Evolutionary conservation across 352 stramenopile genomes (phyloP), one percentile per base, ranked within the genome.

Genomic region (Globisporangium takayamanum): DNA sequence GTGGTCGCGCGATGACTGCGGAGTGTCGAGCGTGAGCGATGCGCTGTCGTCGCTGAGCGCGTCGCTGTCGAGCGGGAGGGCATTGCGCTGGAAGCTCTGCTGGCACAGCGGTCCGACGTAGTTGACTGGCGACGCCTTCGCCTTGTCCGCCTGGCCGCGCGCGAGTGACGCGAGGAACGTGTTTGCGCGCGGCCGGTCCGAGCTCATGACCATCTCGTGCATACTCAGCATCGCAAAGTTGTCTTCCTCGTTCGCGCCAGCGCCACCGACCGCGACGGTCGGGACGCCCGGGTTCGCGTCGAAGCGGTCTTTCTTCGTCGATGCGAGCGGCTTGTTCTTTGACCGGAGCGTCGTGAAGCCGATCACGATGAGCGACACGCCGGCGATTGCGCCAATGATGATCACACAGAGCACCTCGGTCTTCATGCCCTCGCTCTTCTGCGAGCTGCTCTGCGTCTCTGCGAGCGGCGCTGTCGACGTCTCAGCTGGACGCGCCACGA

Each of bases 161-260:
- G 50, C 63, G 16, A 82, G 58, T 22, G 73, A 74, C 4, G 69
- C 77, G 26, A 89, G 61, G 50, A 80, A 89, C 12, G 77, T 84
- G 57, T 75, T 87, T 22, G 59, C 53, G 48, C 67, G 49, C 12
- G 49, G 47, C 12, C 53, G 55, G 45, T 69, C 59, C 57, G 71
- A 76, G 50, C 66, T 72, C 63, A 92, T 87, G 7, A 78, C 74
- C 22, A 63, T 59, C 66, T 92, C 81, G 51, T 87, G 57, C 55
- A 87, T 78, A 51, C 81, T 92, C 25, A 92, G 78, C 81, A 92
- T 92, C 20, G 77, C 81, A 62, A 92, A 92, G 54, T 88, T 75
- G 57, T 92, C 74, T 33, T 83, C 81, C 10, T 84, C 67, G 12
- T 62, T 70, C n/a, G 67, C 69, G 48, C 69, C 65, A 18, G 66